phyloP scores from a whole-genome alignment of 192 early-diverging fungal species.

The Rhizophagus sp. region DNA sequence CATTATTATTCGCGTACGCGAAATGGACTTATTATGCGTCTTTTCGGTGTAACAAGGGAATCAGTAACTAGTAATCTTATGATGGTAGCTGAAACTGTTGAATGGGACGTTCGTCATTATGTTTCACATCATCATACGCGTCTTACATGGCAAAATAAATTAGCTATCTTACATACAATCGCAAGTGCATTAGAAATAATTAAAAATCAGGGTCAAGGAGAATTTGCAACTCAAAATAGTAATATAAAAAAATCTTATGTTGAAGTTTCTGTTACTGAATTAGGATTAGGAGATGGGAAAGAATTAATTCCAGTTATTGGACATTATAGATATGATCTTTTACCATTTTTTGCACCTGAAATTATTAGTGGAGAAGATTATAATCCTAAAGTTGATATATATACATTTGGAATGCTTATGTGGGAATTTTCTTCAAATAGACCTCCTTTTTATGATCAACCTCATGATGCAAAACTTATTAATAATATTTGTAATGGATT shows the following conservation, averaged over 20 bases:
- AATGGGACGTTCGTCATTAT: conserved; percentile 31
- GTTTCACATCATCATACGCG: conserved; percentile 25
- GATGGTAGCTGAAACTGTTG: conserved; percentile 26
- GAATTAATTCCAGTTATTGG: conserved; percentile 28
- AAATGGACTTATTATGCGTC: conserved; percentile 20
- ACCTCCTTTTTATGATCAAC: conserved; percentile 24
- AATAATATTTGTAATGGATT: background rate
- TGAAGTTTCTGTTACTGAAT: conserved; percentile 20
- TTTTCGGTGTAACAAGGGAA: conserved; percentile 22
- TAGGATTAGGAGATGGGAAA: conserved; percentile 11
- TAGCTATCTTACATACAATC: conserved; percentile 16
- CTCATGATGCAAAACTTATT: conserved; percentile 6
- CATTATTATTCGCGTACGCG: conserved; percentile 7
- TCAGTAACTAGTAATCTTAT: conserved; percentile 12
- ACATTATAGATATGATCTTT: conserved; percentile 22
- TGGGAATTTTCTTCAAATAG: conserved; percentile 27
- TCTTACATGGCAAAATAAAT: conserved; percentile 14
- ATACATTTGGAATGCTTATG: conserved; percentile 28
- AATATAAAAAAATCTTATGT: conserved; percentile 25
- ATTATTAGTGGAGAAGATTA: conserved; percentile 11
- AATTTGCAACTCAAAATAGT: background rate
- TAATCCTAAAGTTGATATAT: conserved; percentile 9
- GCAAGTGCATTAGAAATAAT: background rate
- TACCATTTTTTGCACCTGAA: conserved; percentile 23
- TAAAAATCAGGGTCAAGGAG: background rate